phyloP scores from a whole-genome alignment of 2,329 filamentous ascomycete species.

The Sclerotinia borealis region DNA sequence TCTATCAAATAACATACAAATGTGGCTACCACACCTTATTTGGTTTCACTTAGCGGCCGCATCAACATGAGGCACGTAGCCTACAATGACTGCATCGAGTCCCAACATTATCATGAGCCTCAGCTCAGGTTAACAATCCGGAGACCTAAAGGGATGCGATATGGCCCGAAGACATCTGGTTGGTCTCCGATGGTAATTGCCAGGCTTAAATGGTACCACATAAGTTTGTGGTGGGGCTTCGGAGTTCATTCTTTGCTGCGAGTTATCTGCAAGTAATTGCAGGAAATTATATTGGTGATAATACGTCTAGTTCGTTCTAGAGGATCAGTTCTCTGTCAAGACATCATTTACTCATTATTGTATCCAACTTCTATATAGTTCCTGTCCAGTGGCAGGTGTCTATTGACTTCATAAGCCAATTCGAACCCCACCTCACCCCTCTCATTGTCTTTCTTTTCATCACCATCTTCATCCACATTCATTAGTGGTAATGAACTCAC shows the following conservation, averaged over 20 bases:
- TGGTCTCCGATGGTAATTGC: background rate
- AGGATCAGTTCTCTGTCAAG: background rate
- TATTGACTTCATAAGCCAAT: slow-evolving; percentile 1
- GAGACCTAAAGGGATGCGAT: background rate
- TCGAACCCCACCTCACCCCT: background rate
- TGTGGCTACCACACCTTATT: background rate
- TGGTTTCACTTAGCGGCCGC: background rate
- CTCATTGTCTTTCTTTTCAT: background rate
- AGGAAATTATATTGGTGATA: slow-evolving; percentile 1
- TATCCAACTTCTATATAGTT: slow-evolving; percentile 1
- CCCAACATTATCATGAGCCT: background rate
- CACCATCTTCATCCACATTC: background rate
- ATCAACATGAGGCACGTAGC: slow-evolving; percentile 10
- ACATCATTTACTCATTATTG: background rate
- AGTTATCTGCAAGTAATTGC: background rate
- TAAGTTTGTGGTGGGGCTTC: slow-evolving; percentile 7
- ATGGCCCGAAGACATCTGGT: background rate
- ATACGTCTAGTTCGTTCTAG: background rate
- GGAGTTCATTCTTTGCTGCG: slow-evolving; percentile 4
- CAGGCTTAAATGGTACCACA: slow-evolving; percentile 5
- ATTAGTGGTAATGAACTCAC: background rate
- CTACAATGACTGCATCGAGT: background rate
- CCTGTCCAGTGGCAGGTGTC: slow-evolving; percentile 6
- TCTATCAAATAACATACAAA: background rate
- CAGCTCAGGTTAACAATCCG: background rate